These are phyloP conservation scores for Cyclotella choctawhatcheeana DNA, from an alignment of 108 stramenopile species.

Conservation along the genomic window DNA sequence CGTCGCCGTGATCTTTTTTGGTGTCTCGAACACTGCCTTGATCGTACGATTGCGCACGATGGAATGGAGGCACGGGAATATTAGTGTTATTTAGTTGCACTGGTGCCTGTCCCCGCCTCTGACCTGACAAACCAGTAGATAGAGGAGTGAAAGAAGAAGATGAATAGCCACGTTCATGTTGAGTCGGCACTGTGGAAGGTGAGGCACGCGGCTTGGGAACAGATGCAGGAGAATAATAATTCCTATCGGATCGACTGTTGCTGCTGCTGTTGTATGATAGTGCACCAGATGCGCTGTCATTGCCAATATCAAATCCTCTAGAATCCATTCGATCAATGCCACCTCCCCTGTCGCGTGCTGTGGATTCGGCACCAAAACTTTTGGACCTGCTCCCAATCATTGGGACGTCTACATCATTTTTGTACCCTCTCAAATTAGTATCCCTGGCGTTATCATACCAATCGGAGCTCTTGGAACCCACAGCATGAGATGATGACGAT, in stretches of 20 bases:
- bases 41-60: neutral
- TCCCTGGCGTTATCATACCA: neutral
- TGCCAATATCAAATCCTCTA: neutral
- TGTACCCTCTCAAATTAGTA: neutral
- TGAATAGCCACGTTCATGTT: conserved; percentile 32
- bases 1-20: neutral
- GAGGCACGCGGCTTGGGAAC: conserved; percentile 5
- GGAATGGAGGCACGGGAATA: neutral
- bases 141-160: conserved; percentile 5
- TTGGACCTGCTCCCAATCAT: neutral
- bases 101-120: neutral
- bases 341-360: neutral
- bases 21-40: neutral
- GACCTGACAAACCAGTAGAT: too few species aligned
- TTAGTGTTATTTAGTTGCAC: neutral
- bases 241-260: neutral
- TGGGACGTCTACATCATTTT: neutral
- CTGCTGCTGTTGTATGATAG: neutral
- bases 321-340: conserved; percentile 4
- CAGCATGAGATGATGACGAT: too few species aligned
- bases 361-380: conserved; percentile 4
- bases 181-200: conserved; percentile 9
- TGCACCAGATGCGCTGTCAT: neutral
- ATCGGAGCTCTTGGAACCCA: neutral
- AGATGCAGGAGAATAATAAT: conserved; percentile 7